Conservation (phyloP, 75 land plant species). For the Larix kaempferi region DNA sequence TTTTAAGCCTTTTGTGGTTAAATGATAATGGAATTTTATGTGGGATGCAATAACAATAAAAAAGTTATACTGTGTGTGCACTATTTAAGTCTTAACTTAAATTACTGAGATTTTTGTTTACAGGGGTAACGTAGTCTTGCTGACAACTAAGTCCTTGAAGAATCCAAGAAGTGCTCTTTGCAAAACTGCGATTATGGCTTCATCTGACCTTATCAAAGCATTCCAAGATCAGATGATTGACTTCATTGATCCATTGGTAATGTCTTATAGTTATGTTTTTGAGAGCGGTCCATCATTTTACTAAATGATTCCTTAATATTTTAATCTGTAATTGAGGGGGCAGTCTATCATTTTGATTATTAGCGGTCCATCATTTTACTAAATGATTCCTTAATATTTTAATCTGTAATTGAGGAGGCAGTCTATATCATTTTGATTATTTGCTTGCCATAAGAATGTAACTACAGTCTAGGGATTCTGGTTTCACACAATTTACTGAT, state of each 20-base stretch:
- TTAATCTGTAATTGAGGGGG: too few relatives aligned
- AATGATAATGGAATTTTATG: not conserved
- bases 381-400: not conserved
- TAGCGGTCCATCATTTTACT: not conserved
- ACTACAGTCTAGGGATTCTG: too few relatives aligned
- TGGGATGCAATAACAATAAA: too few relatives aligned
- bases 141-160: slow-evolving; percentile 77
- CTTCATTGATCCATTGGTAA: slow-evolving; percentile 81
- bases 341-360: too few relatives aligned
- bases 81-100: too few relatives aligned
- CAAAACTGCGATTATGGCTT: slow-evolving; percentile 95
- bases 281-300: not conserved
- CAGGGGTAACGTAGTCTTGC: slow-evolving; percentile 59
- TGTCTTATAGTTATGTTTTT: slow-evolving; percentile 8
- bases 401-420: too few relatives aligned
- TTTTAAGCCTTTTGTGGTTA: not conserved
- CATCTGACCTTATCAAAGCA: slow-evolving; percentile 75
- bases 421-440: too few relatives aligned
- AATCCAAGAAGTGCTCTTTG: slow-evolving; percentile 96
- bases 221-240: slow-evolving; percentile 68
- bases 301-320: not conserved
- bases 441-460: too few relatives aligned
- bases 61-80: too few relatives aligned
- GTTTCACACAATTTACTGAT: too few relatives aligned
- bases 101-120: not conserved